Evolutionary conservation across 768 basidiomycete species (phyloP), one percentile per base, ranked within the genome.

Genomic region (Amanita pallidorosea): DNA sequence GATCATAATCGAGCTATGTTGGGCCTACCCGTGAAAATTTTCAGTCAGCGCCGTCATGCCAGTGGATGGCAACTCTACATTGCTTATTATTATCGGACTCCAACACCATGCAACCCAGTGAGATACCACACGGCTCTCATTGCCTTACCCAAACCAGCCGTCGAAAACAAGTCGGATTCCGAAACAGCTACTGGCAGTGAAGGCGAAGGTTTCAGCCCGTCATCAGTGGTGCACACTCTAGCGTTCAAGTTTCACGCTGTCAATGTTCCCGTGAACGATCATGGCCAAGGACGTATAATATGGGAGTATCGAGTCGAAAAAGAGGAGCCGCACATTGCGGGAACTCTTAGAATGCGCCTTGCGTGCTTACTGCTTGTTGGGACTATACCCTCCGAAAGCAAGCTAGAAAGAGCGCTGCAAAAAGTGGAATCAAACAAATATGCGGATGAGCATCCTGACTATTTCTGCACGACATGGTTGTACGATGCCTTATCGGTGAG

Each of bases 261-360:
- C 43, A 51, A 51, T 29, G 42, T 36, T 6, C 50, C 50, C 22
- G 42, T 51, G 11, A 51, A 51, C 42, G 42, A 51, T 27, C 43
- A 51, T 17, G 50, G 50, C 4, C 42, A 41, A n/a, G 50, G 50
- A 13, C 50, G 50, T n/a, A 23, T 51, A 3, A 20, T 41, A 5
- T 51, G 50, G 50, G 15, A 51, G 20, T 42, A 29, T 15, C 37
- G 42, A 5, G 50, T 44, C 25, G 50, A 51, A 33, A 31, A 33
- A 29, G 43, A 35, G 6, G 40, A 36, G n/a, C 41, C 42, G 2
- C 29, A 41, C 15, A 17, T 45, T 22, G 22, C 33, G 25, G 43
- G 29, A 11, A 44, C 50, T 11, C 43, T 51, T 25, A 33, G 50
- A 6, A 23, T 35, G 31, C 50, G 50, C 7, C 50, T 51, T 17